Conservation (phyloP, 306 rosid species). For the Dryas octopetala region DNA sequence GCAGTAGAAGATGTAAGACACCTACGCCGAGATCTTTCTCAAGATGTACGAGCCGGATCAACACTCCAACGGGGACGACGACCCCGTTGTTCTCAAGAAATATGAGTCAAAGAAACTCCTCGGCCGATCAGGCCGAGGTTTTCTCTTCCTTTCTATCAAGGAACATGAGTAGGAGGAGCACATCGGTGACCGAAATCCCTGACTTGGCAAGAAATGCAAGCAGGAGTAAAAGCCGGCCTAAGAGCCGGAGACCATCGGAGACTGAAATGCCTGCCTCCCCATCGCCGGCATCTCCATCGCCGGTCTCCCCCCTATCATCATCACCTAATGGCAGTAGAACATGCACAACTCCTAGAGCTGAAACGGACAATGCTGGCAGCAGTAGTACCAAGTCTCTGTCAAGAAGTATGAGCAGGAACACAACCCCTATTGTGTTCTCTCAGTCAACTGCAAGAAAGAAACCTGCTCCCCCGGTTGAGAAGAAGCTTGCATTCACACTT, state of each 20-base stretch:
- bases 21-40: constrained; percentile 57
- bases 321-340: not conserved
- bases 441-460: constrained; percentile 61
- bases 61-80: constrained; percentile 21
- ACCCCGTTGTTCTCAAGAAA: not conserved
- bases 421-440: constrained; percentile 78
- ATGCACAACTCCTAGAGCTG: not conserved
- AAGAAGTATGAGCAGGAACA: constrained; percentile 40
- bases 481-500: constrained; percentile 57
- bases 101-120: constrained; percentile 8
- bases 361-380: constrained; percentile 19
- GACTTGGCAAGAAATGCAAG: constrained; percentile 15
- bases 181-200: constrained; percentile 22
- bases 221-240: not conserved
- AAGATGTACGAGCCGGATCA: constrained; percentile 38
- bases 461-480: constrained; percentile 60
- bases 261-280: constrained; percentile 6
- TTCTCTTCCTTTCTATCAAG: not conserved
- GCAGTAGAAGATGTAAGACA: constrained; percentile 61
- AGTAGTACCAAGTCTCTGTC: constrained; percentile 31
- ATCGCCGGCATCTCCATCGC: not conserved
- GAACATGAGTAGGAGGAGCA: constrained; percentile 11
- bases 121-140: not conserved
- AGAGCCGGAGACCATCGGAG: not conserved
- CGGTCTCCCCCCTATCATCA: not conserved